phyloP scores from a whole-genome alignment of 305 asterid species.

The Rubia peregrina region DNA sequence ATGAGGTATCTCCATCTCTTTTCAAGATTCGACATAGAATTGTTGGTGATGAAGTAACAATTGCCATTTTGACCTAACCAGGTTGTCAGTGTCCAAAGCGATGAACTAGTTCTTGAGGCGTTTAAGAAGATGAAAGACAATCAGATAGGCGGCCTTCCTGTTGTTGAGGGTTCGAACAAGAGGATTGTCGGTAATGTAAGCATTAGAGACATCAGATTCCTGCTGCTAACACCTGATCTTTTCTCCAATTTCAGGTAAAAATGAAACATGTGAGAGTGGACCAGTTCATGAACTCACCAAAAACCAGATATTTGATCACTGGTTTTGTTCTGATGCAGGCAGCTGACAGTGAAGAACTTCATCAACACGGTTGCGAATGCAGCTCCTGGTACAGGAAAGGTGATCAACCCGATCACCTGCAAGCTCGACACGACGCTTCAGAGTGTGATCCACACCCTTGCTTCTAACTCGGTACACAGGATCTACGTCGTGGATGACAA shows the following conservation, averaged over 20 bases:
- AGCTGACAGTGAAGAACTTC: constrained; percentile 58
- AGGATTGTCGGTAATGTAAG: constrained; percentile 66
- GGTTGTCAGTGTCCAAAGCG: constrained; percentile 50
- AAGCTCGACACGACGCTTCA: constrained; percentile 32
- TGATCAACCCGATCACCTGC: constrained; percentile 64
- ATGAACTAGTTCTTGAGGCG: constrained; percentile 67
- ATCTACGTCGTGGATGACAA: constrained; percentile 26
- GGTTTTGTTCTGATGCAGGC: constrained; percentile 35
- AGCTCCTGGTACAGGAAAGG: constrained; percentile 30
- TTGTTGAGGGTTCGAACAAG: constrained; percentile 44
- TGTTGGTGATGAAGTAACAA: not conserved
- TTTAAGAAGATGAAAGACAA: constrained; percentile 81
- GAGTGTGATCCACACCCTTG: constrained; percentile 26
- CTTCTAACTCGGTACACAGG: constrained; percentile 29
- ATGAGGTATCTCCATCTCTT: constrained; percentile 35
- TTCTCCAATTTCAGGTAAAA: constrained; percentile 64
- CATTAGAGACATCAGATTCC: constrained; percentile 76
- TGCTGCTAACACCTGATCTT: constrained; percentile 71
- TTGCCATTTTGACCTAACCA: constrained; percentile 10
- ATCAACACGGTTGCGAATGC: constrained; percentile 39
- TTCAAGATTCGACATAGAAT: not conserved
- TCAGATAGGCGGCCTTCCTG: constrained; percentile 77
- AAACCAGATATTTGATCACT: not conserved
- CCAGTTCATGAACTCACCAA: not conserved
- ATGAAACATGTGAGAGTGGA: not conserved